Evolutionary conservation across 495 filamentous ascomycete genomes (phyloP).

Genomic region (Penicillium fimorum): DNA sequence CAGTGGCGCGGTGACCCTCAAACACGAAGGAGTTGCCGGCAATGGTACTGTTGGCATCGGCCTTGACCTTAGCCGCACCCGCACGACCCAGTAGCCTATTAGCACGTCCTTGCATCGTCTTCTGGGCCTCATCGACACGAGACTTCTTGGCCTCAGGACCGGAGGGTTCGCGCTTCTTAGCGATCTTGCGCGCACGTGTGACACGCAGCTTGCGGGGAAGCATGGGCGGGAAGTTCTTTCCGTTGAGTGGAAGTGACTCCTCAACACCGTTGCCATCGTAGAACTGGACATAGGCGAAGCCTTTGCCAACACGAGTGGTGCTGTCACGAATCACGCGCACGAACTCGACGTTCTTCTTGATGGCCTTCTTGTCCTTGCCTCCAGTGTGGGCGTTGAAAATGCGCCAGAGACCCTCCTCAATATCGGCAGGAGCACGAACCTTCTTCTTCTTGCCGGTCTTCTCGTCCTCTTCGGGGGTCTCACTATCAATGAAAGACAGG

Average conservation of each 20-base stretch:
- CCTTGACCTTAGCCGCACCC: slow-evolving; percentile 65
- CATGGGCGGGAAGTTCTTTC: slow-evolving; percentile 89
- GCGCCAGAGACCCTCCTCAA: slow-evolving; percentile 95
- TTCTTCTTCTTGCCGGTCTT: slow-evolving; percentile 59
- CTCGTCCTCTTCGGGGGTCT: slow-evolving; percentile 57
- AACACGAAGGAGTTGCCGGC: slow-evolving; percentile 69
- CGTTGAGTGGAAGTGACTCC: slow-evolving; percentile 77
- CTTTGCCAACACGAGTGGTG: slow-evolving; percentile 90
- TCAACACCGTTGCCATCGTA: slow-evolving; percentile 85
- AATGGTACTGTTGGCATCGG: slow-evolving; percentile 33
- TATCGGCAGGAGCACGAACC: slow-evolving; percentile 70
- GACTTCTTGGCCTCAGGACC: slow-evolving; percentile 39
- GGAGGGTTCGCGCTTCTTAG: slow-evolving; percentile 61
- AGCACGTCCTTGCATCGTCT: slow-evolving; percentile 75
- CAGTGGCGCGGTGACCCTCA: slow-evolving; percentile 81
- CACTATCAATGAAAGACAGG: slow-evolving; percentile 89
- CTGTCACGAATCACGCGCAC: slow-evolving; percentile 91
- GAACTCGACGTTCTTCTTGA: slow-evolving; percentile 79
- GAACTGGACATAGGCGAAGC: slow-evolving; percentile 98
- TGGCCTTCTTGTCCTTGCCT: slow-evolving; percentile 41
- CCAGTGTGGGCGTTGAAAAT: slow-evolving; percentile 60
- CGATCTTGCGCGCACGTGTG: slow-evolving; percentile 72
- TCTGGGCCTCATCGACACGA: slow-evolving; percentile 61
- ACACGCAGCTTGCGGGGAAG: slow-evolving; percentile 87
- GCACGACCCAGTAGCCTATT: slow-evolving; percentile 78